Base-by-base conservation (phyloP, 805 yeast genomes). In the Kodamaea hsintzibuensis region DNA sequence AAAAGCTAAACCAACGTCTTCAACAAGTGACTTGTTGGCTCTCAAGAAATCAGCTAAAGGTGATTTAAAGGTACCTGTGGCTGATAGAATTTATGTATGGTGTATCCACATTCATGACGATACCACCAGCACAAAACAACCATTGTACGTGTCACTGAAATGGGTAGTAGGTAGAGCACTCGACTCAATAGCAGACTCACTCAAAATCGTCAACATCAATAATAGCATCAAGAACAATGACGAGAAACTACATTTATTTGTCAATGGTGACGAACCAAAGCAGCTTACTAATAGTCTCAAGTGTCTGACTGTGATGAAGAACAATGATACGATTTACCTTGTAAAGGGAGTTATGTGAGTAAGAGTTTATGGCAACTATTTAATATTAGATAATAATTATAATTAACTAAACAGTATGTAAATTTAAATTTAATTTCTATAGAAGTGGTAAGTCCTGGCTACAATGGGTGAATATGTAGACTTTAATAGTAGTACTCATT, bases 101-200 rank as follows among this genome's bases (percentile, higher is more conserved):
- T 73, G 78, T 19, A 64, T 75, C 35, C 77, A 74, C 54, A 65
- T 81, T 16, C 67, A 76, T 6, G 69, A 63, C 8, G 62, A 61
- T 30, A 70, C 65, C 50, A n/a, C 37, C 25, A 38, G 50, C 22
- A 39, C 33, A 22, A 55, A 68, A 39, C 63, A 61, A 16, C 72
- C 79, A 0, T 61, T 82, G 16, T 85, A 62, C 63, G 77, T 83
- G 12, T 81, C 82, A 14, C 80, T 76, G 53, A 68, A 74, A 27
- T 84, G 88, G 87, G 81, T 84, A 0, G 77, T 83, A 33, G 89
- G 89, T 1, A 67, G 83, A 52, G 77, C 82, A 14, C 63, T 85
- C 35, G 89, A 84, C 63, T 73, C 76, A 19, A 73, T 80, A 6
- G 78, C 86, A 7, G 79, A 76, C 27, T 61, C 69, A 39, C 64